Percentiles rank a stretch among this genome's conserved stretches.
Evolutionary conservation across 306 rosid species (phyloP).

Genomic region (Castanea crenata): DNA sequence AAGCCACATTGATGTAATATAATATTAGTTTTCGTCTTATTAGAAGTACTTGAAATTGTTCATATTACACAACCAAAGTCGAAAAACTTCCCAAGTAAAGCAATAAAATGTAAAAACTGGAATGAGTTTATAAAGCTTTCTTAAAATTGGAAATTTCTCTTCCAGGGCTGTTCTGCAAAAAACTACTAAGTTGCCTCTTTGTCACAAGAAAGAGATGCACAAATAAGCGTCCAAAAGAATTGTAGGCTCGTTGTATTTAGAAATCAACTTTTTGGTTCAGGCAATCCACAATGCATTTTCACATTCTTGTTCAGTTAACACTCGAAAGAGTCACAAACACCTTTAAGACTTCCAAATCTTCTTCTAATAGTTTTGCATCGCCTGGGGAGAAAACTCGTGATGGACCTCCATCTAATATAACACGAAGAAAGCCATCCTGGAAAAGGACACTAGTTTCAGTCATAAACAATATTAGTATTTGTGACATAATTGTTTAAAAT

Average conservation of each 20-base stretch:
- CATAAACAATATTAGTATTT: conserved; percentile 18
- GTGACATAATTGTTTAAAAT: conserved; percentile 16
- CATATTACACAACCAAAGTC: not conserved
- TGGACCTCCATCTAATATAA: conserved; percentile 88
- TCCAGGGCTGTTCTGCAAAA: not conserved
- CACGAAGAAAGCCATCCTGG: conserved; percentile 95
- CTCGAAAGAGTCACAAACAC: conserved; percentile 36
- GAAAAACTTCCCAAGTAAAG: not conserved
- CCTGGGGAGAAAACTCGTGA: conserved; percentile 58
- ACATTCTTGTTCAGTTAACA: conserved; percentile 1
- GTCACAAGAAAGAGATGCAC: not conserved
- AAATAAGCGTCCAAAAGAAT: not conserved
- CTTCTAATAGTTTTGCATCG: conserved; percentile 86
- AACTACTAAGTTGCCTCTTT: not conserved
- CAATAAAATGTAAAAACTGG: not conserved
- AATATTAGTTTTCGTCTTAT: not conserved
- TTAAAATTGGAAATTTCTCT: not conserved
- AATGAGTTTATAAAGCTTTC: not conserved
- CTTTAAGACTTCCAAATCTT: conserved; percentile 92
- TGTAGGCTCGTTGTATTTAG: not conserved
- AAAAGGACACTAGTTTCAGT: conserved; percentile 18
- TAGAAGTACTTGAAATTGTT: not conserved
- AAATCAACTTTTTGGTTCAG: not conserved
- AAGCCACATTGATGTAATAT: not conserved
- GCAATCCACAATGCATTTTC: not conserved